phyloP scores from a whole-genome alignment of 805 yeast species.

The Candida corydali region DNA sequence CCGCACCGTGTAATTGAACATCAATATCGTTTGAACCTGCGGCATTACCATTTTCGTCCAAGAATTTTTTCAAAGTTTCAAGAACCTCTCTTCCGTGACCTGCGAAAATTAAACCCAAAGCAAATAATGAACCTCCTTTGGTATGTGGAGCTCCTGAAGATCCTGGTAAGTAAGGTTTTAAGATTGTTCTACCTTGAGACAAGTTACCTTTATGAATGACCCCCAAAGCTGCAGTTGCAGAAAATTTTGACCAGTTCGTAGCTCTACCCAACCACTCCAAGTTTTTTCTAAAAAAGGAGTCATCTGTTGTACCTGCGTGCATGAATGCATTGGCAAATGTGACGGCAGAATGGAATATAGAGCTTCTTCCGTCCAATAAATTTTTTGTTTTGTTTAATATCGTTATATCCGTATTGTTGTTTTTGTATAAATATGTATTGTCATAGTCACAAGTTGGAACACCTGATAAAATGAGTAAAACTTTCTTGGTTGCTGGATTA shows the following conservation, averaged over 20 bases:
- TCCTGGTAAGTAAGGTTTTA: constrained; percentile 90
- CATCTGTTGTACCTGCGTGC: constrained; percentile 96
- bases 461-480: constrained; percentile 77
- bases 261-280: constrained; percentile 96
- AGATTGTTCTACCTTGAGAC: constrained; percentile 80
- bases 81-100: constrained; percentile 91
- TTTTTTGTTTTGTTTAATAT: constrained; percentile 79
- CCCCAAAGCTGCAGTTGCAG: constrained; percentile 97
- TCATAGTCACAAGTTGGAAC: constrained; percentile 92
- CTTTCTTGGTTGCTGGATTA: constrained; percentile 29
- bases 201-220: constrained; percentile 94
- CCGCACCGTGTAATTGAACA: constrained; percentile 90
- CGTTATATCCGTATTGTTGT: constrained; percentile 81
- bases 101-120: constrained; percentile 89
- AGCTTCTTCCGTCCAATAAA: constrained; percentile 82
- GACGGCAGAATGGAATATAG: constrained; percentile 93
- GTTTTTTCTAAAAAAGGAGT: constrained; percentile 83
- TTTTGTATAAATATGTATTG: constrained; percentile 79
- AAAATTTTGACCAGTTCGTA: constrained; percentile 96
- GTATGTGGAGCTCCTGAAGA: constrained; percentile 76
- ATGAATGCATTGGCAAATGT: constrained; percentile 91
- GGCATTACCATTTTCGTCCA: constrained; percentile 60
- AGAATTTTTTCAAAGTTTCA: constrained; percentile 68
- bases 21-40: constrained; percentile 72
- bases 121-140: constrained; percentile 93